Evolutionary conservation across 2,329 filamentous ascomycete species (phyloP).

Genomic region (Trichoderma harzianum): DNA sequence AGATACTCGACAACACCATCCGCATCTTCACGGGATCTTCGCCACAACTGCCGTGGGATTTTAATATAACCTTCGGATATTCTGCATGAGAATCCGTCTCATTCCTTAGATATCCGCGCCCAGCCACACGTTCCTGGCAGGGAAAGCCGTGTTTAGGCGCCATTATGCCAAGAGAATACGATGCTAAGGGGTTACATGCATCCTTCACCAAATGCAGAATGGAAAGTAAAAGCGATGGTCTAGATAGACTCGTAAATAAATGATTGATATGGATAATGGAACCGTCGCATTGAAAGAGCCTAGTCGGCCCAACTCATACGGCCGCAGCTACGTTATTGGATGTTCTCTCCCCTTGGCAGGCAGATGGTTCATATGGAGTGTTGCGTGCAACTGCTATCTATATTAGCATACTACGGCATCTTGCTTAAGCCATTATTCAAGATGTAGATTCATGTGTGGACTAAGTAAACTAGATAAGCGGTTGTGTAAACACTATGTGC

Average conservation of each 20-base stretch:
- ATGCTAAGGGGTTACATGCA: background rate
- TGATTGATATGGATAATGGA: background rate
- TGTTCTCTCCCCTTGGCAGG: too few relatives aligned
- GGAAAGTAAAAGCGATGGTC: background rate
- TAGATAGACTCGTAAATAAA: background rate
- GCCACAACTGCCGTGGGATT: background rate
- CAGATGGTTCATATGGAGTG: background rate
- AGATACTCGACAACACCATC: background rate
- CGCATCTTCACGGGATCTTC: background rate
- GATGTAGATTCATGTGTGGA: background rate
- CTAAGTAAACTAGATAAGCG: rapidly evolving
- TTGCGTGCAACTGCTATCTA: background rate
- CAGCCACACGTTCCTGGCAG: background rate
- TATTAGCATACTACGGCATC: background rate
- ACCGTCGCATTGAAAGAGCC: background rate
- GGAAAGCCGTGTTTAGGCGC: background rate
- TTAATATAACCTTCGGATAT: background rate
- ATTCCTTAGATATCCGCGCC: background rate
- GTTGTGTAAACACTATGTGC: background rate
- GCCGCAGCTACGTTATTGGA: background rate
- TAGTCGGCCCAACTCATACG: background rate
- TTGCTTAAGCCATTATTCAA: background rate
- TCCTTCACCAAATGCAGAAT: background rate
- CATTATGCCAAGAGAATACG: background rate
- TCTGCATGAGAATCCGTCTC: background rate